Percentiles rank a stretch among this genome's conserved stretches.
phyloP scores from a whole-genome alignment of 2,329 filamentous ascomycete genomes.

The Botryotinia calthae region DNA sequence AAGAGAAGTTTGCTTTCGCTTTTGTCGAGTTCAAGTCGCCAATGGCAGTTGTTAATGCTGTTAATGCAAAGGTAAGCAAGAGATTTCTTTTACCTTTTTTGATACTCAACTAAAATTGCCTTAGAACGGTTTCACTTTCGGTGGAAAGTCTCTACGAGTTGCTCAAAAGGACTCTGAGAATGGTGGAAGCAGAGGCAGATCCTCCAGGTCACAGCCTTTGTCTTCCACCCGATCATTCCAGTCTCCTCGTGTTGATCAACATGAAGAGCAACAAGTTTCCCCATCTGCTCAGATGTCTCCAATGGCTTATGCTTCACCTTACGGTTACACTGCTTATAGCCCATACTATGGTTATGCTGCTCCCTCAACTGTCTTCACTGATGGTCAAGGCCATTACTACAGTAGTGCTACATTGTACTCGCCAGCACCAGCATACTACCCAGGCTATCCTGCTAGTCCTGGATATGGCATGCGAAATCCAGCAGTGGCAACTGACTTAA shows the following conservation, averaged over 20 bases:
- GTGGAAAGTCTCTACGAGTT: constrained; percentile 34
- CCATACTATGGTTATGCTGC: constrained; percentile 22
- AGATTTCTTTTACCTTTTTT: background rate
- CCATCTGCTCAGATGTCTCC: constrained; percentile 25
- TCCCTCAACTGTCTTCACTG: constrained; percentile 22
- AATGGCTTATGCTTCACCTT: constrained; percentile 24
- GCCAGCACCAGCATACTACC: constrained; percentile 25
- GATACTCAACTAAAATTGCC: background rate
- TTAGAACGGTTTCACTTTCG: constrained; percentile 31
- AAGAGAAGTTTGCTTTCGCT: constrained; percentile 38
- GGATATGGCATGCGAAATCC: constrained; percentile 21
- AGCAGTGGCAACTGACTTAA: constrained; percentile 11
- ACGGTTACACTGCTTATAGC: constrained; percentile 22
- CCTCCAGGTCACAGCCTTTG: constrained; percentile 9
- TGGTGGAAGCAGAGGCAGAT: constrained; percentile 22
- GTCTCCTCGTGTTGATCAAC: constrained; percentile 26
- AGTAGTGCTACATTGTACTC: constrained; percentile 21
- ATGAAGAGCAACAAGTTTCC: constrained; percentile 21
- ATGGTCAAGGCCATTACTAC: constrained; percentile 29
- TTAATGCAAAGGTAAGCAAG: constrained; percentile 31
- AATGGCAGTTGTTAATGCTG: constrained; percentile 28
- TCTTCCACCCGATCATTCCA: constrained; percentile 21
- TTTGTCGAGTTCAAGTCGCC: constrained; percentile 39
- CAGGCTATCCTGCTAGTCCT: constrained; percentile 26
- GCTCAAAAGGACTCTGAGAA: constrained; percentile 36